Evolutionary conservation across 2,329 filamentous ascomycete species (phyloP).

Genomic region (Monosporascus ibericus): DNA sequence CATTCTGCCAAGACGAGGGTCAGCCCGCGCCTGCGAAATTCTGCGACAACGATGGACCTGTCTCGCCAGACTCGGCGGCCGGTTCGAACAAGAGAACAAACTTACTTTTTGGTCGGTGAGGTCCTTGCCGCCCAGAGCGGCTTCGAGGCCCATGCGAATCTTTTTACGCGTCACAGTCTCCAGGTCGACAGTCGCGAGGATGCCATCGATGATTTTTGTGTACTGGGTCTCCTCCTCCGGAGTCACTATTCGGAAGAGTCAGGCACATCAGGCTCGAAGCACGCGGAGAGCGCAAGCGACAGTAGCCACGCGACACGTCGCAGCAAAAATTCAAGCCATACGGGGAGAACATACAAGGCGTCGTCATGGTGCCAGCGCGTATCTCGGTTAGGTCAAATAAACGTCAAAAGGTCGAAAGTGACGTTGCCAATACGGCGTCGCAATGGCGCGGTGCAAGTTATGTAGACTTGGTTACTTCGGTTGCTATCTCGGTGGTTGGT

Average conservation of each 20-base stretch:
- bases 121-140: conserved; percentile 49
- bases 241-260: conserved; percentile 34
- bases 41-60: neutral
- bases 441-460: neutral
- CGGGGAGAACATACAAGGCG: conserved; percentile 16
- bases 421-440: neutral
- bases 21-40: conserved; percentile 1
- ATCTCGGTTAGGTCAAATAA: neutral
- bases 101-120: conserved; percentile 53
- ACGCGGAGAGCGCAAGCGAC: neutral
- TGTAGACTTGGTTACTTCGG: too few relatives aligned
- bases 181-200: conserved; percentile 52
- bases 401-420: neutral
- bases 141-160: conserved; percentile 51
- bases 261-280: neutral
- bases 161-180: conserved; percentile 60
- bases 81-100: neutral
- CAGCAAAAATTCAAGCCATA: neutral
- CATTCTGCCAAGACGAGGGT: conserved; percentile 39
- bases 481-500: too few relatives aligned
- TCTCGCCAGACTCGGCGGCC: too few relatives aligned
- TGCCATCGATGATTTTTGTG: conserved; percentile 54
- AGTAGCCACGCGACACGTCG: neutral
- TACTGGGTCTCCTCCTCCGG: conserved; percentile 45
- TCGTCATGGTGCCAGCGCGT: conserved; percentile 15